Base-by-base conservation (phyloP, 2,329 filamentous ascomycete species). In the Zymoseptoria brevis region DNA sequence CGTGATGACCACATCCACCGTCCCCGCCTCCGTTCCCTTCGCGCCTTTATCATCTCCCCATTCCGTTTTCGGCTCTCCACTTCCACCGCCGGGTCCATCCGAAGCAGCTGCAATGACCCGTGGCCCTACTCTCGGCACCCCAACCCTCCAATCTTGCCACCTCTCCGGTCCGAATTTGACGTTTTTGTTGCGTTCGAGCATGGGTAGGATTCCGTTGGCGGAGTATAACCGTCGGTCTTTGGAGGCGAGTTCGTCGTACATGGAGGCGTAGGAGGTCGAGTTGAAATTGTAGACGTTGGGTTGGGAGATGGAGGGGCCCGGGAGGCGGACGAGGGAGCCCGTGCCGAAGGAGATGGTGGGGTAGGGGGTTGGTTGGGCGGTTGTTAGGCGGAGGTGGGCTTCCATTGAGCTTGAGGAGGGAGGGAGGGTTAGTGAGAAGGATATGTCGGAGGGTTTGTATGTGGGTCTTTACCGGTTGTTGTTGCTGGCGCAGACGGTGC, bases 221-320 rank as follows among this genome's bases (percentile, higher is more conserved):
- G 85, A 87, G 77, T 99, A 99, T 1, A 99, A 80, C 0, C 90
- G 83, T 21, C 86, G 83, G 71, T 99, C 95, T 69, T 97, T 96
- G 41, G 83, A 75, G 63, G 89, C 83, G 8, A 99, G 84, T 74
- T 99, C 93, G 67, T 90, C 87, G 76, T 94, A 96, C 83, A 99
- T 99, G 71, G 87, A 87, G 69, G 90, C 86, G 76, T 99, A 99
- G 13, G 92, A 96, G 1, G 92, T 96, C 73, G 88, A 90, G 78
- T 99, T 97, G 84, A 99, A 99, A 68, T 90, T 86, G 80, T 97
- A 99, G 68, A 97, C 92, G 72, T 99, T 99, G 54, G 94, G 94
- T 73, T 96, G 90, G 6, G 86, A 88, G 64, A 96, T 94, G 35
- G 87, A 88, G 1, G 94, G 93, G 0, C 94, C 94, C 0, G 94